A percentile compares a stretch with the other conserved stretches of the same genome.
Evolutionary conservation across 176 grass and related monocot genomes (phyloP).

Genomic region (Rhynchospora tenuis): DNA sequence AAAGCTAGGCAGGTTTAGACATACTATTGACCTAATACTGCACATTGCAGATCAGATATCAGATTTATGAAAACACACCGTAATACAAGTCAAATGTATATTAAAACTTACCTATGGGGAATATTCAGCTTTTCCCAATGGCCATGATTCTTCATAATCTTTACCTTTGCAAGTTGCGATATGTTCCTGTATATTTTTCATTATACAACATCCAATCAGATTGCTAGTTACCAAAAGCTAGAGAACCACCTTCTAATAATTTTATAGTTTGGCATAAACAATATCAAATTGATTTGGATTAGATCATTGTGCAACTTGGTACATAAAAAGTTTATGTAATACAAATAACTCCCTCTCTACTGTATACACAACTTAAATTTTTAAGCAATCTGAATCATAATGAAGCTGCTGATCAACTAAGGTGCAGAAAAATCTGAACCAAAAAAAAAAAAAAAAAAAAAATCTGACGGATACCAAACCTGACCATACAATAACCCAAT

Average conservation of each 20-base stretch:
- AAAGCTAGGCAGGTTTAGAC: conserved; percentile 96
- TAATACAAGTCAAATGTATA: conserved; percentile 12
- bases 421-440: background rate
- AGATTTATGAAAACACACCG: background rate
- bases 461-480: background rate
- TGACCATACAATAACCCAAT: background rate
- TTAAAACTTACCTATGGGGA: conserved; percentile 55
- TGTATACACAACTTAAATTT: too few species aligned
- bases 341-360: background rate
- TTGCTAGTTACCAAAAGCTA: background rate
- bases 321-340: background rate
- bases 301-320: too few species aligned
- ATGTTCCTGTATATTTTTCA: conserved; percentile 67
- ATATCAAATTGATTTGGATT: conserved; percentile 4
- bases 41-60: conserved; percentile 38
- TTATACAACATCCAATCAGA: background rate
- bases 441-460: background rate
- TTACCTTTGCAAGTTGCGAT: conserved; percentile 68
- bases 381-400: background rate
- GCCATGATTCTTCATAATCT: conserved; percentile 88
- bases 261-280: background rate
- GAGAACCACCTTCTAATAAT: background rate
- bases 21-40: conserved; percentile 94
- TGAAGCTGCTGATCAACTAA: background rate
- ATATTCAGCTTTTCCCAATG: conserved; percentile 85